Evolutionary conservation across 768 basidiomycete genomes (phyloP).

Genomic region (Asterophora parasitica): DNA sequence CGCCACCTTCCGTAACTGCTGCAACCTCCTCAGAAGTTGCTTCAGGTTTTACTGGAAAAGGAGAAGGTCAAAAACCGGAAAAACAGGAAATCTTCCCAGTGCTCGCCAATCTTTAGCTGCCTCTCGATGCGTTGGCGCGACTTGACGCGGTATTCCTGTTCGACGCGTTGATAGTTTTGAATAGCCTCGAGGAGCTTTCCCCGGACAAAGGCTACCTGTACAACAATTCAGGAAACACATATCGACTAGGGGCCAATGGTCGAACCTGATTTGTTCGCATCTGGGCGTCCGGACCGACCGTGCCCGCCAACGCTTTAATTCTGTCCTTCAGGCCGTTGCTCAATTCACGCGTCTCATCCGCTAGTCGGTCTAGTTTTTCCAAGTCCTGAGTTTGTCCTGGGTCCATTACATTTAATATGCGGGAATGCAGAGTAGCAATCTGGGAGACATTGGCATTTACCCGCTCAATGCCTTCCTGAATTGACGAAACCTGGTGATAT

Average conservation of each 20-base stretch:
- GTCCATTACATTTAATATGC: slow-evolving; percentile 32
- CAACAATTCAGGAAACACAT: neutral
- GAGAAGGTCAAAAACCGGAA: neutral
- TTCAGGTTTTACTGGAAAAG: slow-evolving; percentile 69
- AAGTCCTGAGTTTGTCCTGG: slow-evolving; percentile 24
- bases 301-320: slow-evolving; percentile 49
- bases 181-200: slow-evolving; percentile 71
- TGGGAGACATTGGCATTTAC: slow-evolving; percentile 33
- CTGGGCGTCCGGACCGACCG: slow-evolving; percentile 26
- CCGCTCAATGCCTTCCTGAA: slow-evolving; percentile 37
- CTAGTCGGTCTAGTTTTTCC: slow-evolving; percentile 50
- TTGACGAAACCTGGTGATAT: slow-evolving; percentile 30
- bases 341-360: slow-evolving; percentile 54
- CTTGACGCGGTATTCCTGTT: slow-evolving; percentile 62
- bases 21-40: slow-evolving; percentile 78
- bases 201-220: slow-evolving; percentile 55
- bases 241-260: neutral
- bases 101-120: slow-evolving; percentile 71
- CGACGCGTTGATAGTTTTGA: slow-evolving; percentile 73
- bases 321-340: slow-evolving; percentile 54
- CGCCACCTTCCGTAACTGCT: slow-evolving; percentile 61
- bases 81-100: neutral
- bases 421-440: slow-evolving; percentile 34
- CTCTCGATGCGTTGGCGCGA: slow-evolving; percentile 66
- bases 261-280: slow-evolving; percentile 38